phyloP scores from a whole-genome alignment of 2,329 filamentous ascomycete genomes.

The Apiospora rasikravindrae region DNA sequence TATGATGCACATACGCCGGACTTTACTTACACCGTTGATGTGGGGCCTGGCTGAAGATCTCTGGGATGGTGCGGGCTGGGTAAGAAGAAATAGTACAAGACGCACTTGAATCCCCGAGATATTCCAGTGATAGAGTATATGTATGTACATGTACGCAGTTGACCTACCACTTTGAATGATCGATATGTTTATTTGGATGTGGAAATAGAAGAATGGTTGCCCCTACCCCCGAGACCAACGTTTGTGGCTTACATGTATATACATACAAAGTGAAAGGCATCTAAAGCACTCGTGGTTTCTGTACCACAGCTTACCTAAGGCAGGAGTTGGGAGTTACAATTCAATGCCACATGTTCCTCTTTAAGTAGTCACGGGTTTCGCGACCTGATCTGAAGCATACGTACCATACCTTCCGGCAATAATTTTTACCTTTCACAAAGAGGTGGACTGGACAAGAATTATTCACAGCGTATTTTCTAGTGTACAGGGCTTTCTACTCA shows the following conservation, averaged over 20 bases:
- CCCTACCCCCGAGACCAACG: background rate
- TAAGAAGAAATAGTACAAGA: background rate
- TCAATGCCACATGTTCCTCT: slow-evolving; percentile 9
- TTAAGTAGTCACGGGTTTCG: background rate
- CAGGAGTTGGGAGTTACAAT: background rate
- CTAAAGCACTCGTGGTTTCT: background rate
- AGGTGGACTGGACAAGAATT: background rate
- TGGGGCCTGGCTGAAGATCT: background rate
- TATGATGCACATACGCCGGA: background rate
- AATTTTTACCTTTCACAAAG: background rate
- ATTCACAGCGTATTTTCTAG: background rate
- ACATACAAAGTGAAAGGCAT: too few relatives aligned
- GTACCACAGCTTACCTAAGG: background rate
- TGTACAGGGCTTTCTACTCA: background rate
- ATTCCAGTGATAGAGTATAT: background rate
- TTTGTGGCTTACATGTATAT: slow-evolving; percentile 4
- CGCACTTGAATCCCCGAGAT: background rate
- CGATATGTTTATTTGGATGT: background rate
- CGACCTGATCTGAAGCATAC: background rate
- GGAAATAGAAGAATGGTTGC: background rate
- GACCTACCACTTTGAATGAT: background rate
- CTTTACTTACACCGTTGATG: background rate
- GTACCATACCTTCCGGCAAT: background rate
- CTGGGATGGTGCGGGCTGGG: background rate
- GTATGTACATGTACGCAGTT: background rate